Conservation (phyloP, 306 rosid genomes). For the Castanospermum australe region DNA sequence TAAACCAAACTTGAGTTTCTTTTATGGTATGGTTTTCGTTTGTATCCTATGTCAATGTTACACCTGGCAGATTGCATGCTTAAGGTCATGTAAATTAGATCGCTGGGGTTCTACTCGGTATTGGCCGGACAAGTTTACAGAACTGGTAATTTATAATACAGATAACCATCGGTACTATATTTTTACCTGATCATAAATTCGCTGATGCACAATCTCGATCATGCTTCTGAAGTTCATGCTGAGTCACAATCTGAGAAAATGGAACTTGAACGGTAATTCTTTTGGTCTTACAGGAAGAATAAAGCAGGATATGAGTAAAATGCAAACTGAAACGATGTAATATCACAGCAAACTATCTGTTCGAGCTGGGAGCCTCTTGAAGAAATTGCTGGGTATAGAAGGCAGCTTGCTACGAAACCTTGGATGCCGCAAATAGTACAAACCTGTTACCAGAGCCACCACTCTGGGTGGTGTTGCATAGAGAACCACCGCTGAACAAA, state of each 20-base stretch:
- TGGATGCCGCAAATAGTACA: conserved; percentile 76
- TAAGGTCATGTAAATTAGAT: neutral
- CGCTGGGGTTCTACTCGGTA: neutral
- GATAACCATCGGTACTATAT: neutral
- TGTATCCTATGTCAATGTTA: neutral
- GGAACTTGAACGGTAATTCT: neutral
- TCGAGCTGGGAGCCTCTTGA: conserved; percentile 78
- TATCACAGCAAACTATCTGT: conserved; percentile 74
- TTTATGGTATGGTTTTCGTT: neutral
- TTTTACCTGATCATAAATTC: neutral
- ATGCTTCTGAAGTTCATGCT: neutral
- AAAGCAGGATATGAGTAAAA: neutral
- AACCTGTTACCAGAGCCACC: conserved; percentile 71
- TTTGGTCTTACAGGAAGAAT: neutral
- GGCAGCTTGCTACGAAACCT: conserved; percentile 83
- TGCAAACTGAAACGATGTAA: too few relatives aligned
- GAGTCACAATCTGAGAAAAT: neutral
- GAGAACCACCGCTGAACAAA: conserved; percentile 70
- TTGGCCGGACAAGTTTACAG: neutral
- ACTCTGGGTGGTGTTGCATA: conserved; percentile 74
- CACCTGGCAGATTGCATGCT: neutral
- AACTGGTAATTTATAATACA: neutral
- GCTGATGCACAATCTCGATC: neutral
- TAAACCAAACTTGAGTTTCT: too few relatives aligned
- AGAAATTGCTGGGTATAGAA: conserved; percentile 83